Evolutionary conservation across 2,329 filamentous ascomycete genomes (phyloP), one percentile per base, ranked within the genome.

Genomic region (Leptographium radiaticola): DNA sequence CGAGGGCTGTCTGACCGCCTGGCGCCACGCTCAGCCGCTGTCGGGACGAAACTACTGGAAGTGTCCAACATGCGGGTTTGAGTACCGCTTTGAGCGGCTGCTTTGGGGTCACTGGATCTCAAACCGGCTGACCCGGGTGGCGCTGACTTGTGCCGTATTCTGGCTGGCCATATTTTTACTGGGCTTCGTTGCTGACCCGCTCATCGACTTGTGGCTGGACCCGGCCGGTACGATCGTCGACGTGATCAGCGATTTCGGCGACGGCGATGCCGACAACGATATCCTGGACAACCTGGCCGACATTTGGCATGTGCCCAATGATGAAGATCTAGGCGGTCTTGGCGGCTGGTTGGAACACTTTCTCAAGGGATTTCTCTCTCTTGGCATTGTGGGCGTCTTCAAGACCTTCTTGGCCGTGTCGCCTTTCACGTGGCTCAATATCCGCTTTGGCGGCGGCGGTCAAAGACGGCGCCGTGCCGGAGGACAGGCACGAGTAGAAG

Each of bases 181-280:
- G 54, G 93, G 93, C 44, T 97, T 96, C 63, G 70, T 97, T 59
- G 91, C 90, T 56, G 90, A 97, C 67, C 90, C 90, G 1, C 88
- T 97, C 56, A 84, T 97, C 66, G 87, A 89, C 61, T 71, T 95
- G 33, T 95, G 91, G 73, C 70, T 91, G 53, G 89, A 95, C 63
- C 89, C 89, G 0, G 69, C 81, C 54, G 80, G 82, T 51, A 80
- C 79, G 12, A 72, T 85, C 50, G 66, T 71, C 38, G 75, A 77
- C 25, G 69, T 75, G 43, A 70, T 81, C 31, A 69, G 73, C 33
- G 71, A 67, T 50, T 67, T 71, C 56, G 48, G 66, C 60, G 57
- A 69, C 61, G 61, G 70, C 46, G 63, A 67, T 16, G 69, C 69
- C 38, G 72, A 72, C 25, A 52, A 57, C 16, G 33, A 49, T 2